A percentile compares a stretch with the other conserved stretches of the same genome.
phyloP scores from a whole-genome alignment of 805 yeast genomes.

The Vanderwaltozyma tropicalis region DNA sequence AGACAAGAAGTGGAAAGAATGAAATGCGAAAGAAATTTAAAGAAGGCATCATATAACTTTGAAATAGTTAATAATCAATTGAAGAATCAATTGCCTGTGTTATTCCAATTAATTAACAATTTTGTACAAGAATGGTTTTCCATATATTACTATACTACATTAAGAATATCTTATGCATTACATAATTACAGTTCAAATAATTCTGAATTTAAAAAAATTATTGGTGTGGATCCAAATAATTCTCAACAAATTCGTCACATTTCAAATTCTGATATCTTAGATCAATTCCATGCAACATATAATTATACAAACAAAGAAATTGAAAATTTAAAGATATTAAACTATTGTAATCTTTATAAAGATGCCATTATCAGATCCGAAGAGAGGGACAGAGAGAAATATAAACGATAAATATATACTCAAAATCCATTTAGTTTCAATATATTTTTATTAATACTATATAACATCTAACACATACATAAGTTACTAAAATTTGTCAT shows the following conservation, averaged over 20 bases:
- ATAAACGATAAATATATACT: too few species aligned
- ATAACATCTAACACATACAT: too few species aligned
- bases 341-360: not conserved
- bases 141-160: constrained; percentile 12
- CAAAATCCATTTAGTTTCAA: too few species aligned
- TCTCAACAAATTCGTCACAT: not conserved
- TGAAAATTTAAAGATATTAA: constrained; percentile 2
- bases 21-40: not conserved
- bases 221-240: not conserved
- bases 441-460: too few species aligned
- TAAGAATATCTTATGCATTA: constrained; percentile 13
- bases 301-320: constrained; percentile 5
- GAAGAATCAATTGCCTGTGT: constrained; percentile 7
- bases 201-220: constrained; percentile 11
- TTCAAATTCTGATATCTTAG: constrained; percentile 2
- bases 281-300: constrained; percentile 5
- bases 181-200: constrained; percentile 11
- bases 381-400: too few species aligned
- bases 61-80: constrained; percentile 12
- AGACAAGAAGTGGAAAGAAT: constrained; percentile 7
- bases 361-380: too few species aligned
- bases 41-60: constrained; percentile 5
- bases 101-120: constrained; percentile 4
- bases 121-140: constrained; percentile 14
- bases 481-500: too few species aligned